These are phyloP conservation scores for Aspergillus udagawae DNA, from an alignment of 2,329 filamentous ascomycete genomes.

Conservation along the genomic window DNA sequence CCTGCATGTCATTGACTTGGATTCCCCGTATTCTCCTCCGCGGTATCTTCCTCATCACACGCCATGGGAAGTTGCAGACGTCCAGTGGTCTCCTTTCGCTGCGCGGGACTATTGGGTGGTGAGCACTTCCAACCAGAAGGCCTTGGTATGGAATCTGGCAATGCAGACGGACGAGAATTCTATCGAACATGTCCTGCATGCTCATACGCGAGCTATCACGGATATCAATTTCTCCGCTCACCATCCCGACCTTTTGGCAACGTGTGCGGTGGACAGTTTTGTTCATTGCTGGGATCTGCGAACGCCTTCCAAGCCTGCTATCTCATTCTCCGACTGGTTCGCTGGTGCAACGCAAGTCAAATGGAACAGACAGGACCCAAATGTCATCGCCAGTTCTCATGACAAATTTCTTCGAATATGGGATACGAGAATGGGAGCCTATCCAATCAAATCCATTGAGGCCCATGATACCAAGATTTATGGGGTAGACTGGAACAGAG, in stretches of 20 bases:
- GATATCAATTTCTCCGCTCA: slow-evolving; percentile 96
- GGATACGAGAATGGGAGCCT: slow-evolving; percentile 77
- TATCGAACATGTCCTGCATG: slow-evolving; percentile 84
- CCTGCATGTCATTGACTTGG: slow-evolving; percentile 85
- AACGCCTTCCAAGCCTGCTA: slow-evolving; percentile 64
- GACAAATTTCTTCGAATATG: slow-evolving; percentile 84
- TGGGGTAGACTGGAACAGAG: slow-evolving; percentile 89
- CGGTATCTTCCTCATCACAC: slow-evolving; percentile 80
- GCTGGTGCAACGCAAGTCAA: slow-evolving; percentile 93
- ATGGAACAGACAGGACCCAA: slow-evolving; percentile 82
- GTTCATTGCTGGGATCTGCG: slow-evolving; percentile 91
- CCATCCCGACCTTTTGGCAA: slow-evolving; percentile 82
- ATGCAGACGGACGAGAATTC: slow-evolving; percentile 67
- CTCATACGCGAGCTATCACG: slow-evolving; percentile 82
- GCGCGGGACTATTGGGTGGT: slow-evolving; percentile 88
- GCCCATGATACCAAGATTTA: slow-evolving; percentile 94
- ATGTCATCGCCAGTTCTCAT: slow-evolving; percentile 85
- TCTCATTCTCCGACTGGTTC: slow-evolving; percentile 89
- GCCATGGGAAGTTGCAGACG: slow-evolving; percentile 92
- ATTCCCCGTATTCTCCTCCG: slow-evolving; percentile 82
- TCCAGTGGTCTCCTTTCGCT: slow-evolving; percentile 95
- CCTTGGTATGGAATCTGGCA: slow-evolving; percentile 88
- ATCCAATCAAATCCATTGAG: slow-evolving; percentile 76
- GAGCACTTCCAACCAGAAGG: slow-evolving; percentile 91
- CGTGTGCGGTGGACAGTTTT: slow-evolving; percentile 88